phyloP scores from a whole-genome alignment of 805 yeast genomes.

The Wickerhamiella nectarea region DNA sequence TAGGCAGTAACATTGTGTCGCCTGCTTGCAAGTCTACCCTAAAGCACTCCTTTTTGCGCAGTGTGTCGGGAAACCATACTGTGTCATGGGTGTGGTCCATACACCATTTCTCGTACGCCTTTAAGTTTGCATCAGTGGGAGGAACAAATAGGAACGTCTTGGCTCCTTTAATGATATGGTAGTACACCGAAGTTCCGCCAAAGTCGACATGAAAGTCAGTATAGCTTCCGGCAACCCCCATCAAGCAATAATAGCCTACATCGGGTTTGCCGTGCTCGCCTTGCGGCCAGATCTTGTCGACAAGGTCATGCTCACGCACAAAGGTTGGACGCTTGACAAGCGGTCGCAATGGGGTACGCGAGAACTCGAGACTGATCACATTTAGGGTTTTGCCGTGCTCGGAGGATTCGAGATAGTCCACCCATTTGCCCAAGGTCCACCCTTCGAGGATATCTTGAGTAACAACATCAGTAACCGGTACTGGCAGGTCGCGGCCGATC shows the following conservation, averaged over 20 bases:
- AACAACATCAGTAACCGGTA: slow-evolving; percentile 82
- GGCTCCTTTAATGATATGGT: slow-evolving; percentile 62
- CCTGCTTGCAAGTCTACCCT: slow-evolving; percentile 44
- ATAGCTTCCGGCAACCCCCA: slow-evolving; percentile 69
- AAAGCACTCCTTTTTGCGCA: slow-evolving; percentile 32
- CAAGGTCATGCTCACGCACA: slow-evolving; percentile 55
- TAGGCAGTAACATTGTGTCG: slow-evolving; percentile 69
- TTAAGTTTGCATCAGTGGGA: slow-evolving; percentile 52
- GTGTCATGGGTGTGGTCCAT: slow-evolving; percentile 45
- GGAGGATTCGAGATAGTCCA: slow-evolving; percentile 45
- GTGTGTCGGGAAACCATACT: slow-evolving; percentile 49
- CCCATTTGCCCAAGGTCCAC: slow-evolving; percentile 66
- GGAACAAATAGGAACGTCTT: slow-evolving; percentile 70
- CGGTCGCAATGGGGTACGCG: slow-evolving; percentile 39
- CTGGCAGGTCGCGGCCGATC: slow-evolving; percentile 47
- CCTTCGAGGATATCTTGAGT: slow-evolving; percentile 48
- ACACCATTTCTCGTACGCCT: slow-evolving; percentile 61
- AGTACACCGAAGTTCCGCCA: slow-evolving; percentile 86
- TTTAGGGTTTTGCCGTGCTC: slow-evolving; percentile 56
- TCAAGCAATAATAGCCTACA: slow-evolving; percentile 58
- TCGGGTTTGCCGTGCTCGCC: slow-evolving; percentile 22
- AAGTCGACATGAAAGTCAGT: slow-evolving; percentile 89
- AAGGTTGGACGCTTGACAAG: slow-evolving; percentile 47
- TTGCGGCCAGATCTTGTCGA: slow-evolving; percentile 49
- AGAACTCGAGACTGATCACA: slow-evolving; percentile 70